phyloP scores from a whole-genome alignment of 306 rosid species.

The Hippophae tibetana region DNA sequence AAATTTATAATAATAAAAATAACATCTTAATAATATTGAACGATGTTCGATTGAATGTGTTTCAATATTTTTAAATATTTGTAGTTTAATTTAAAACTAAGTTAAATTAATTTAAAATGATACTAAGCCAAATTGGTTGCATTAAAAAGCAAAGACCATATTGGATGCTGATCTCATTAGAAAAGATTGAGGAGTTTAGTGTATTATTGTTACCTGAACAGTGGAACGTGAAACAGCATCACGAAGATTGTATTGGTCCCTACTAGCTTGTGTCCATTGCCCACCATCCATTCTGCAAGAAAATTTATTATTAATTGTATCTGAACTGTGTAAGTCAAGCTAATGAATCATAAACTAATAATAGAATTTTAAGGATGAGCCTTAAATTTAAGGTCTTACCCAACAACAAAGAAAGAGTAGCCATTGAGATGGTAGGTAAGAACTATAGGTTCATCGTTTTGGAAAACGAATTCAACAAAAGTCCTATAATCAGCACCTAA shows the following conservation, averaged over 20 bases:
- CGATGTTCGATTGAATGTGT: too few relatives aligned
- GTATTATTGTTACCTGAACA: constrained; percentile 42
- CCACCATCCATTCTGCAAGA: constrained; percentile 90
- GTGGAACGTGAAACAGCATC: constrained; percentile 90
- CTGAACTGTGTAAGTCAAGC: not conserved
- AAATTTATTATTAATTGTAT: not conserved
- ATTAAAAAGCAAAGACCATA: too few relatives aligned
- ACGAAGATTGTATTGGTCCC: constrained; percentile 71
- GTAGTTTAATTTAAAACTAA: too few relatives aligned
- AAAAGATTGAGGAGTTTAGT: too few relatives aligned
- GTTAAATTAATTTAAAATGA: too few relatives aligned
- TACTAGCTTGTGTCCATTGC: constrained; percentile 55
- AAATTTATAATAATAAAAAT: too few relatives aligned
- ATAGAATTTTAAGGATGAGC: too few relatives aligned
- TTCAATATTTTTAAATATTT: too few relatives aligned
- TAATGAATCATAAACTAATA: too few relatives aligned
- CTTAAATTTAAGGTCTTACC: constrained; percentile 32
- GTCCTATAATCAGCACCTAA: constrained; percentile 71
- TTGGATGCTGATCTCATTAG: too few relatives aligned
- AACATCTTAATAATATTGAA: too few relatives aligned
- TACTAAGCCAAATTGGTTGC: too few relatives aligned
- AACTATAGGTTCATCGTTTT: constrained; percentile 67
- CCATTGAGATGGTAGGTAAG: constrained; percentile 88
- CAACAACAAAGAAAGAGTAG: constrained; percentile 89
- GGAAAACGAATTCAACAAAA: constrained; percentile 77